Evolutionary conservation across 441 rosid species (phyloP), one percentile per base, ranked within the genome.

Genomic region (Geranium incanum): DNA sequence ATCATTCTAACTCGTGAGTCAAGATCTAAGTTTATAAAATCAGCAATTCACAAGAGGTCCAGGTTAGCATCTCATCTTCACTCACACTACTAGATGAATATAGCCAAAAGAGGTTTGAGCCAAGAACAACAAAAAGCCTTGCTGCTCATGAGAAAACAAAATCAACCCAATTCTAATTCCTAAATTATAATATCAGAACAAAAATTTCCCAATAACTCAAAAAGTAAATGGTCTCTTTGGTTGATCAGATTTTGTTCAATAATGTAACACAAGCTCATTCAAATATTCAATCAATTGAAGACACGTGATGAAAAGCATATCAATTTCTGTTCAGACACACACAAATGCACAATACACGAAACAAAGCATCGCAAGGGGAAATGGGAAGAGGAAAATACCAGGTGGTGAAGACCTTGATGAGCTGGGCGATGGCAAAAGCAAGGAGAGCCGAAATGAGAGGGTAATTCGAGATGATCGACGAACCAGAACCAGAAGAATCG

Each of bases 341-440:
- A 48, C 3, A 48, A 41, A 43, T 9, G 7, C 55, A 48, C 3
- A 48, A 41, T 41, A 41, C 48, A 15, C 7, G 9, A 57, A 57
- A 57, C 7, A 45, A 45, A 45, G 12, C 2, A 6, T 11, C 8
- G 3, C 52, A 9, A 6, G 12, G 12, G 13, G 39, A 72, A 36
- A 2, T 7, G 57, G 1, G 72, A 60, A 6, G 38, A 66, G 19
- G 23, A 8, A 23, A 72, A 62, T 86, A 88, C 97, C 97, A 82
- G 80, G 86, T 71, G 79, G 89, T 85, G 82, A 92, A 83, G 79
- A 89, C 64, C 84, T 94, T 92, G 78, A 77, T 78, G 70, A 81
- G 75, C 65, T 94, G 99, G 36, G 95, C 93, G 71, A 94, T 69
- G 68, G 82, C 80, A 72, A 89, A 86, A 39, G 92, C 81, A 6